Evolutionary conservation across 805 yeast genomes (phyloP), one percentile per base, ranked within the genome.

Genomic region (Pichia insulana): DNA sequence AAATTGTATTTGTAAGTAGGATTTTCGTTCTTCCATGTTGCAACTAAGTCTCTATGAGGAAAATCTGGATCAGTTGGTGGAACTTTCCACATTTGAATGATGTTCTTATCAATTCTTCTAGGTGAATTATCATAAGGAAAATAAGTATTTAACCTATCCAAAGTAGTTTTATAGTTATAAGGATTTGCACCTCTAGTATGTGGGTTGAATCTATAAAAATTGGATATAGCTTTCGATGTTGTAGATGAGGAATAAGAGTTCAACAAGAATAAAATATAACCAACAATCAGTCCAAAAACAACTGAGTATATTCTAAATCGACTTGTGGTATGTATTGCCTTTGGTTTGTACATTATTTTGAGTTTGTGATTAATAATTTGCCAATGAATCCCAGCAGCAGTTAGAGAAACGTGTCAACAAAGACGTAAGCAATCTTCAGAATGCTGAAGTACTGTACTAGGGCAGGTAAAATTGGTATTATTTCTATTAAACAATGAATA

Each of bases 31-130:
- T 58, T 61, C 65, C 64, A 60, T 37, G 55, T 52, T 34, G 54
- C 48, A 18, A 55, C 59, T 18, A 57, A 45, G 30, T 57, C 61
- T 36, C 50, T 54, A 39, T 58, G 57, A 13, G 65, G 65, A 51
- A 60, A 61, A 45, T 58, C 63, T 8, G 63, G 63, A 43, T 59
- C 65, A 25, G 54, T 51, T 27, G 55, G 48, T 30, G 55, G 51
- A 37, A 58, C 63, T 47, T 59, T 61, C 65, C 65, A 61, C 65
- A 60, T 61, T 45, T 61, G 65, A 54, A 60, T 56, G 34, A 61
- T 55, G 17, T 50, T 57, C 44, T 58, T 59, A 30, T 59, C 61
- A 28, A 61, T 61, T 46, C 57, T 50, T 43, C 58, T 52, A 40
- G 64, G 63, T 18, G 60, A 48, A 30, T 53, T 56, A 46, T 61